These are phyloP conservation scores for Dothideomycetidae sp. DNA, from an alignment of 2,329 filamentous ascomycete genomes.

Conservation along the genomic window DNA sequence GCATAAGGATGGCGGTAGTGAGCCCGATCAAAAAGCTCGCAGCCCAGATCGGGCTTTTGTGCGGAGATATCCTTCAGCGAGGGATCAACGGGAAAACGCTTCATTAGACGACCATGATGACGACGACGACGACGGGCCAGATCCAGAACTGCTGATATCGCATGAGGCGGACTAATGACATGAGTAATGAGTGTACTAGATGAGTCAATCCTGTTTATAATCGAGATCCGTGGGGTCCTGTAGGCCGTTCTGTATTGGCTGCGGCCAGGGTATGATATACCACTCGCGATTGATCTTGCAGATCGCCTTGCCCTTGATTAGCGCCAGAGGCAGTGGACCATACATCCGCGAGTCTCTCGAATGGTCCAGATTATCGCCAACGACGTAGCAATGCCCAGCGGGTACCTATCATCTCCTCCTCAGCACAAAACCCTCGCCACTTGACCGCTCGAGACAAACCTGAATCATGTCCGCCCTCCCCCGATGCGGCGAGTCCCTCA, in stretches of 20 bases:
- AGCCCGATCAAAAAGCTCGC: constrained; percentile 17
- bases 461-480: constrained; percentile 44
- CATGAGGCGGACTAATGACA: constrained; percentile 19
- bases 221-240: constrained; percentile 9
- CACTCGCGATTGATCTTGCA: constrained; percentile 22
- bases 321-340: constrained; percentile 70
- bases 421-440: too few relatives aligned
- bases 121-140: constrained; percentile 31
- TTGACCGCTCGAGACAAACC: constrained; percentile 38
- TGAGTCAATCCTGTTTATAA: background rate
- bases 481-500: constrained; percentile 45
- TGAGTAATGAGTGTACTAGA: constrained; percentile 6
- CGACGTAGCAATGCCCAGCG: constrained; percentile 79
- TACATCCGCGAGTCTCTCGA: constrained; percentile 79
- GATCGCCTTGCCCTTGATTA: constrained; percentile 72
- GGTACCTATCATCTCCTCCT: constrained; percentile 75
- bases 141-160: constrained; percentile 36
- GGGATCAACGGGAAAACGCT: constrained; percentile 15
- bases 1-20: constrained; percentile 1
- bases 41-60: constrained; percentile 22
- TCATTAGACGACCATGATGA: too few relatives aligned
- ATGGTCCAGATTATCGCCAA: constrained; percentile 72
- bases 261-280: constrained; percentile 9
- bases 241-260: constrained; percentile 11
- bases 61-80: constrained; percentile 15